Conservation (phyloP, 169 alveolate species). For the Toxoplasma gondii region DNA sequence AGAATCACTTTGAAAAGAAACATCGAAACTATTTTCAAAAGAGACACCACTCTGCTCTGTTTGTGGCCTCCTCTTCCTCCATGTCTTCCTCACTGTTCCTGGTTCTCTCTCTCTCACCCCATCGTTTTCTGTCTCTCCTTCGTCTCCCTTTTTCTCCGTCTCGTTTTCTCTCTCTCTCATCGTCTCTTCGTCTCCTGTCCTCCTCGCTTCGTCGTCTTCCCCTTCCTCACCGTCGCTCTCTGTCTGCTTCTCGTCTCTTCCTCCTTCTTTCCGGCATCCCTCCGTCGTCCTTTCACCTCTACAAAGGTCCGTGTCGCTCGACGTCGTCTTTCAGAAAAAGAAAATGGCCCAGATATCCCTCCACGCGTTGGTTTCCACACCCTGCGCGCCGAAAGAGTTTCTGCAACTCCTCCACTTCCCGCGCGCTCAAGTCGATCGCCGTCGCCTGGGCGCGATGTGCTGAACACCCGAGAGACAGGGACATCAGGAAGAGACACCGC, state of each 20-base stretch:
- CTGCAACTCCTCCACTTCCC: conserved; percentile 43
- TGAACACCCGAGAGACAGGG: not conserved
- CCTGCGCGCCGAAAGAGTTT: conserved; percentile 46
- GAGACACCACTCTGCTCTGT: too few species aligned
- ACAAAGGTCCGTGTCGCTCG: conserved; percentile 50
- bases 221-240: not conserved
- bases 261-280: not conserved
- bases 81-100: too few species aligned
- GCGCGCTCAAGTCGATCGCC: conserved; percentile 46
- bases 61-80: too few species aligned
- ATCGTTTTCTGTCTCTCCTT: not conserved
- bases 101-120: not conserved
- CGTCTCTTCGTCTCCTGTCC: not conserved
- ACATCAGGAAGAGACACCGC: not conserved
- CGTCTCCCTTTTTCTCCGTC: not conserved
- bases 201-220: not conserved
- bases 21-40: too few species aligned
- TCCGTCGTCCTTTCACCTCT: not conserved
- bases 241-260: not conserved
- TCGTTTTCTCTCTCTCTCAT: not conserved
- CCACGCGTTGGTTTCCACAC: conserved; percentile 53
- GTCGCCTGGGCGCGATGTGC: conserved; percentile 59
- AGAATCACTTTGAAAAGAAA: too few species aligned
- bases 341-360: conserved; percentile 55
- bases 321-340: conserved; percentile 52